Evolutionary conservation across 768 basidiomycete genomes (phyloP).

Genomic region (Leucosporidium yakuticum): DNA sequence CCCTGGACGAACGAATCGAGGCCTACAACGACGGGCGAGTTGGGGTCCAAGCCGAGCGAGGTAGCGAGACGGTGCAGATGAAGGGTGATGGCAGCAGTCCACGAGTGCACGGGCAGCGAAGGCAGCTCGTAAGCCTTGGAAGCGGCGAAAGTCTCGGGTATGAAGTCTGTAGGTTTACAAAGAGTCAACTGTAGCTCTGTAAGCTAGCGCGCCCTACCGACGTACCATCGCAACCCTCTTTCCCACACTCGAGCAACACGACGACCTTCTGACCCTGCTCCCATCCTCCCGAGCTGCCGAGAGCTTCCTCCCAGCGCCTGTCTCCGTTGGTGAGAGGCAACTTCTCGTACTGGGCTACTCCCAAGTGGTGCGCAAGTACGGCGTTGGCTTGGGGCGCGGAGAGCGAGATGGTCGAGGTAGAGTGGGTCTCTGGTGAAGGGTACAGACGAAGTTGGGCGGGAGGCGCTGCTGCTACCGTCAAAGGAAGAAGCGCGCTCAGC

Average conservation of each 20-base stretch:
- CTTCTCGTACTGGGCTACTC: conserved; percentile 19
- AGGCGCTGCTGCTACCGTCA: no score
- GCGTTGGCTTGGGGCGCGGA: conserved; percentile 30
- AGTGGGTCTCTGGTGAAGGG: no score
- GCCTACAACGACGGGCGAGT: conserved; percentile 2
- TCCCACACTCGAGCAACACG: conserved; percentile 29
- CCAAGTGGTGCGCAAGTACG: conserved; percentile 30
- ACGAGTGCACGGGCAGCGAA: conserved; percentile 16
- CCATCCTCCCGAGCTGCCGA: not conserved
- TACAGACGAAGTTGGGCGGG: no score
- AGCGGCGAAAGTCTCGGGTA: conserved; percentile 4
- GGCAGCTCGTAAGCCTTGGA: conserved; percentile 1
- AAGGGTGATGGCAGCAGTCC: conserved; percentile 26
- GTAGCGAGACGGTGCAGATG: conserved; percentile 31
- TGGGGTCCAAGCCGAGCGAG: conserved; percentile 1
- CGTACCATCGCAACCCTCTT: conserved; percentile 15
- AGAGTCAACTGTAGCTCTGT: not conserved
- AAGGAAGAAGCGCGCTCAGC: no score
- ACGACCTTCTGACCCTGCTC: conserved; percentile 13
- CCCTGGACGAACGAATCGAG: conserved; percentile 21
- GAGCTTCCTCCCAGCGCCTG: conserved; percentile 6
- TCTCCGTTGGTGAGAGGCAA: conserved; percentile 5
- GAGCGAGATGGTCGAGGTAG: conserved; percentile 1
- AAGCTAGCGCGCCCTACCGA: not conserved
- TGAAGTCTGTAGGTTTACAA: not conserved